Evolutionary conservation across 495 filamentous ascomycete genomes (phyloP).

Genomic region (Tuber brumale): DNA sequence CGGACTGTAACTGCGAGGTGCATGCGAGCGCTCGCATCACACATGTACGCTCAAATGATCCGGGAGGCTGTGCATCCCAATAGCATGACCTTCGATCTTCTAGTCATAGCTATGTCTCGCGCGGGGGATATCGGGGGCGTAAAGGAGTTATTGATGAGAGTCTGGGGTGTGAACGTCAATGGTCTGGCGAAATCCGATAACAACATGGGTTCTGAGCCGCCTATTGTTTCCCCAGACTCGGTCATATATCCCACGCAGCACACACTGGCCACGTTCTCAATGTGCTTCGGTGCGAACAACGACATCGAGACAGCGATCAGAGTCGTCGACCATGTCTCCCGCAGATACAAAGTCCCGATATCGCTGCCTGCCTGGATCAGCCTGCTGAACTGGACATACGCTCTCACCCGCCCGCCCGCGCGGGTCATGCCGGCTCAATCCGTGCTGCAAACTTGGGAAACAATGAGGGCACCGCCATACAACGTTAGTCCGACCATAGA

Average conservation of each 20-base stretch:
- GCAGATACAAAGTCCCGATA: constrained; percentile 51
- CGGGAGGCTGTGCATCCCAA: constrained; percentile 47
- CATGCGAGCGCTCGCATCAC: constrained; percentile 13
- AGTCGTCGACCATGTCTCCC: constrained; percentile 53
- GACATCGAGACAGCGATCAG: constrained; percentile 51
- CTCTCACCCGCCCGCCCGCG: constrained; percentile 44
- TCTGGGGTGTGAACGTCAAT: constrained; percentile 57
- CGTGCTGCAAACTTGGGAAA: constrained; percentile 49
- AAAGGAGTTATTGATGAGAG: constrained; percentile 48
- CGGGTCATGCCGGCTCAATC: constrained; percentile 45
- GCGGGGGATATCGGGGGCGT: constrained; percentile 51
- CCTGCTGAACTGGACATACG: constrained; percentile 56
- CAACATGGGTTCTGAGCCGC: constrained; percentile 31
- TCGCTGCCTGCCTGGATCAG: constrained; percentile 51
- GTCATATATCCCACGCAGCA: constrained; percentile 51
- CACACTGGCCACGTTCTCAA: constrained; percentile 55
- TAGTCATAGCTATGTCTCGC: constrained; percentile 53
- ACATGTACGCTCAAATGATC: constrained; percentile 51
- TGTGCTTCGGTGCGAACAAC: constrained; percentile 55
- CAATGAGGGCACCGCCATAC: constrained; percentile 54
- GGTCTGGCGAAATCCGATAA: constrained; percentile 37
- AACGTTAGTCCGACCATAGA: constrained; percentile 51
- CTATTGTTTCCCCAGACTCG: constrained; percentile 41
- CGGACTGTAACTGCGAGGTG: not conserved
- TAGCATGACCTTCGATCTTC: constrained; percentile 52